Base-by-base conservation (phyloP, 1,139 yeast genomes). In the Starmera stellimalicola region DNA sequence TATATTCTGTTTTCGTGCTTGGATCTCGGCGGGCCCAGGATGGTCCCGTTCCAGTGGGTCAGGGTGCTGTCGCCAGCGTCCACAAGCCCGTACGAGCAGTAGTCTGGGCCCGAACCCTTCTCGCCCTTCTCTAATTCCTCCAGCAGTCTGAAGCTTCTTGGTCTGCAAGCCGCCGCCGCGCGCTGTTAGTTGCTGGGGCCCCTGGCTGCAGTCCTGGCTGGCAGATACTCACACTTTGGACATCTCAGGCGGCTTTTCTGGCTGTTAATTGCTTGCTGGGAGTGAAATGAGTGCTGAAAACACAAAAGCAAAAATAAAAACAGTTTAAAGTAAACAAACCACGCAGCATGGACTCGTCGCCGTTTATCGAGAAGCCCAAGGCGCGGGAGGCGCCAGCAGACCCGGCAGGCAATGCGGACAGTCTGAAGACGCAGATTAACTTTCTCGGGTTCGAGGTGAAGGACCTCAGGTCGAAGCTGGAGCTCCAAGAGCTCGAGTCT, bases 101-200 rank as follows among this genome's bases (percentile, higher is more conserved):
- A 82, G 57, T 93, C 97, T 24, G 96, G 93, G 19, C 98, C 97
- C 35, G 84, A 68, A 12, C 98, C 98, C 57, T 93, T 93, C 56
- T 93, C 99, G 33, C 98, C 98, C 54, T 88, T 91, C 58, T 93
- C 99, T 45, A 93, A 70, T 61, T 91, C 98, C 63, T 91, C 98
- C 43, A 91, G 69, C 31, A 91, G 71, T 54, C 94, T 83, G 60
- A 91, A 91, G 57, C 87, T 87, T 60, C 97, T 76, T 44, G 97
- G 97, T 31, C 94, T 83, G 42, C 10, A 31, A 4, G 12, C n/a
- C 18, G 20, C 18, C 3, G 20, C n/a, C n/a, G 16, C 10, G 12
- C 16, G 3, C 17, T 24, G 37, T 34, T 32, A 32, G 33, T 33
- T 31, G 14, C 22, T 23, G 31, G 15, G 28, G 15, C 15, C 14